Evolutionary conservation across 257 asterid species (phyloP), one percentile per base, ranked within the genome.

Genomic region (Eustoma russellianum): DNA sequence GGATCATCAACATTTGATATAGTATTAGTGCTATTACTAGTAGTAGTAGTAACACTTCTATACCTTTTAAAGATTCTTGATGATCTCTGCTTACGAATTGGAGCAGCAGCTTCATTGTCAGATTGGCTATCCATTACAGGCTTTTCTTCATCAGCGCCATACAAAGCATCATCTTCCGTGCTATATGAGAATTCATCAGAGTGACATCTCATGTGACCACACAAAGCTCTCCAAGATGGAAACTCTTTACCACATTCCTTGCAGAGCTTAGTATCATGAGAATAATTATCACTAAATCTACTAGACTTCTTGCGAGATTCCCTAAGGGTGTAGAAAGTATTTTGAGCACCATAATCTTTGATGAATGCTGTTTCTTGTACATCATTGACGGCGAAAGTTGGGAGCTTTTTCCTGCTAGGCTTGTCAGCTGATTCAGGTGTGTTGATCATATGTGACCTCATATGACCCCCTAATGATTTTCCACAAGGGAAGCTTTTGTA

Each of bases 131-230:
- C 91, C 66, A 54, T 48, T 52, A 55, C 50, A 45, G 11, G 46
- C 53, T 79, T 67, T 11, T 44, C 64, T 60, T 44, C 61, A 65
- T 59, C 59, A 66, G 67, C 55, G 56, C 61, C 46, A 53, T 72
- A 63, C 75, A 66, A 69, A 53, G 83, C 83, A 70, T 76, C 82
- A 17, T 74, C 75, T 12, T 63, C 80, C 50, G 46, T 34, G 46
- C 52, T 64, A 43, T 60, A 52, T 49, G 19, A 46, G 45, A 62
- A 60, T 40, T 67, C 79, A 5, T 69, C 69, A 45, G 95, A 83
- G 67, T 89, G 95, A 66, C 85, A 79, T 59, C 83, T 86, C 93
- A 85, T 89, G 70, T 85, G 97, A 15, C 94, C 94, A 70, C 81
- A 89, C 74, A 89, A 61, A 60, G 95, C 94, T 74, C 79, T 85